A percentile compares a stretch with the other conserved stretches of the same genome.
Evolutionary conservation across 345 rosid species (phyloP).

Genomic region (Salix viminalis): DNA sequence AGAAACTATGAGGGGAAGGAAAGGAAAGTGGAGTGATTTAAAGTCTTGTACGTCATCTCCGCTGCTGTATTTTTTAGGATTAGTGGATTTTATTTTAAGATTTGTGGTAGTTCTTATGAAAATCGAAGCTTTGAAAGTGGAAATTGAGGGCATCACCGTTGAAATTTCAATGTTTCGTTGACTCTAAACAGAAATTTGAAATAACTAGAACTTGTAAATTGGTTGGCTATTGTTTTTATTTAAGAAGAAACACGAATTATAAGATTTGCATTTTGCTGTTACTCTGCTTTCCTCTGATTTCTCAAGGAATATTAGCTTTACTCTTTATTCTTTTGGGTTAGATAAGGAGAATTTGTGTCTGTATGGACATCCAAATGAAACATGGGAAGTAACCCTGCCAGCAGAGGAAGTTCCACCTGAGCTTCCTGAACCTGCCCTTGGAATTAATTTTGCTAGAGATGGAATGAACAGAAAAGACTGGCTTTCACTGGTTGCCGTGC

Average conservation of each 20-base stretch:
- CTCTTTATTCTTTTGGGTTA: conserved; percentile 9
- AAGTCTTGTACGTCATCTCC: background rate
- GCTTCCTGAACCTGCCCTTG: conserved; percentile 96
- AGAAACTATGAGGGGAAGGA: background rate
- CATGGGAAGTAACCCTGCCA: conserved; percentile 92
- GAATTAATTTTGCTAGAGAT: conserved; percentile 94
- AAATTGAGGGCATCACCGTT: background rate
- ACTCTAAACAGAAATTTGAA: background rate
- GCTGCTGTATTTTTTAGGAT: background rate
- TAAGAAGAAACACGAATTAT: background rate
- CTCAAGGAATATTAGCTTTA: background rate
- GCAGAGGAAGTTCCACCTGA: conserved; percentile 97
- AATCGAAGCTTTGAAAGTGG: background rate
- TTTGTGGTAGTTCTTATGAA: background rate
- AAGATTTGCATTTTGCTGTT: background rate
- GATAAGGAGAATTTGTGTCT: conserved; percentile 95
- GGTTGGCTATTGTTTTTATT: background rate
- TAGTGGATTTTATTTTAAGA: background rate
- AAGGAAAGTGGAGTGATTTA: background rate
- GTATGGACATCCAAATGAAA: conserved; percentile 86
- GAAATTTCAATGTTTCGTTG: background rate
- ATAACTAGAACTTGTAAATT: background rate
- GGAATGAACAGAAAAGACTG: conserved; percentile 95
- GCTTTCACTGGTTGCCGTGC: conserved; percentile 90
- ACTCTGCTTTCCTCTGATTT: background rate